Conservation (phyloP, 1,139 yeast species). For the Insectozyma bohioensis region DNA sequence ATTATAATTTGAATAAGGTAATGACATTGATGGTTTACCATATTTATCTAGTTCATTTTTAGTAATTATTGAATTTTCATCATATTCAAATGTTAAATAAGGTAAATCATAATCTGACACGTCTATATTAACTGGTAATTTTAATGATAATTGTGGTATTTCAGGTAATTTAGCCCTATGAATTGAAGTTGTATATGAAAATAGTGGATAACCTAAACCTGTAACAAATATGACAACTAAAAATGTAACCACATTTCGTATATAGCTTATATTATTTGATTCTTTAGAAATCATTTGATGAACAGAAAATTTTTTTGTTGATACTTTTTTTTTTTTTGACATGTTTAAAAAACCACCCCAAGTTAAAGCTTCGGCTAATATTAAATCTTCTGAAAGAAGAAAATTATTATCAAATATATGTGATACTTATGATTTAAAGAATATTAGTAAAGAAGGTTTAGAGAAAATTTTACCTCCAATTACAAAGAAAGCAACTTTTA, state of each 20-base stretch:
- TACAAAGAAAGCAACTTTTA: constrained; percentile 66
- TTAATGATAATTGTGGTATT: background rate
- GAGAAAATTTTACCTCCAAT: constrained; percentile 55
- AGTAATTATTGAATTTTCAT: too few species aligned
- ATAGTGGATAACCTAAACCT: constrained; percentile 70
- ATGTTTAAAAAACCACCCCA: constrained; percentile 70
- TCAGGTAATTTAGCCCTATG: constrained; percentile 72
- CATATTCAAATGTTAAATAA: too few species aligned
- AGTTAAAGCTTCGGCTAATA: constrained; percentile 71
- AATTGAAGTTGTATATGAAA: constrained; percentile 68
- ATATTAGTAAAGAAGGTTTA: constrained; percentile 47
- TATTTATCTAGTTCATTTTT: constrained; percentile 27
- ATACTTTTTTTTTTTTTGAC: background rate
- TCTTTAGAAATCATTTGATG: constrained; percentile 7
- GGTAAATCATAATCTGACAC: too few species aligned
- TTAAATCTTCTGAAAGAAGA: constrained; percentile 81
- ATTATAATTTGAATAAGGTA: constrained; percentile 64
- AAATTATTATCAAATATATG: constrained; percentile 52
- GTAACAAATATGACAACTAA: constrained; percentile 36
- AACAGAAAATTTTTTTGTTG: constrained; percentile 1
- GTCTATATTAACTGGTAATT: too few species aligned
- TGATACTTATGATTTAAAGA: constrained; percentile 44
- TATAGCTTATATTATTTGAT: constrained; percentile 3
- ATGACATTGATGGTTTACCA: constrained; percentile 15
- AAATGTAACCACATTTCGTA: constrained; percentile 16